Evolutionary conservation across 2,329 filamentous ascomycete genomes (phyloP).

Genomic region (Pseudonectria foliicola): DNA sequence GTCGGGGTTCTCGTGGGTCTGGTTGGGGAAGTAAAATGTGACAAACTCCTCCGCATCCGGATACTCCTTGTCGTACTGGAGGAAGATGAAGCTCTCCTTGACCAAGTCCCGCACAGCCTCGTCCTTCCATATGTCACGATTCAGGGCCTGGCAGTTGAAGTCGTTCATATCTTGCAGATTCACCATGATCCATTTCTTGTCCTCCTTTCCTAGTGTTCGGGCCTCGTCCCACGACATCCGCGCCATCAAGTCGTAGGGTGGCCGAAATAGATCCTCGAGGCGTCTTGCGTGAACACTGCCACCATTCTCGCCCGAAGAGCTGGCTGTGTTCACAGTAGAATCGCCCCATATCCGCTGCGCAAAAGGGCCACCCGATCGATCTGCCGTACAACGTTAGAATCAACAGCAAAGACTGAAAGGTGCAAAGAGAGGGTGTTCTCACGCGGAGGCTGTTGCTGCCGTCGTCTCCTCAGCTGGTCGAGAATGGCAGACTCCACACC

Average conservation of each 20-base stretch:
- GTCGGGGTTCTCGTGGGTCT: constrained; percentile 68
- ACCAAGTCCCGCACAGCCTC: constrained; percentile 69
- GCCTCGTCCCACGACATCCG: constrained; percentile 76
- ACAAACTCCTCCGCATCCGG: constrained; percentile 71
- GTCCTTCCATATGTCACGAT: constrained; percentile 95
- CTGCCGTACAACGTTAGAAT: constrained; percentile 8
- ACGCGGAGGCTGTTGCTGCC: constrained; percentile 24
- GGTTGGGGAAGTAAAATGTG: constrained; percentile 76
- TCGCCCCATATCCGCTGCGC: constrained; percentile 33
- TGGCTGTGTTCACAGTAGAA: constrained; percentile 13
- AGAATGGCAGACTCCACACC: constrained; percentile 55
- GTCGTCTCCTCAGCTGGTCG: constrained; percentile 53
- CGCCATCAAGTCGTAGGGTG: constrained; percentile 84
- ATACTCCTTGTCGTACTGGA: constrained; percentile 89
- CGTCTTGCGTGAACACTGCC: constrained; percentile 57
- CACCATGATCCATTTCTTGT: constrained; percentile 89
- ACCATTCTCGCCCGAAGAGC: constrained; percentile 37
- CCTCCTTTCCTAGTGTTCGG: constrained; percentile 75
- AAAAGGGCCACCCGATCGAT: constrained; percentile 28
- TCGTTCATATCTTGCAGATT: constrained; percentile 91
- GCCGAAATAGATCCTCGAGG: constrained; percentile 86
- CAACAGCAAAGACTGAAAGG: neutral
- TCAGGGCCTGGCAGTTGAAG: constrained; percentile 90
- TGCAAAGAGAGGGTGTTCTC: constrained; percentile 9
- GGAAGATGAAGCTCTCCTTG: constrained; percentile 87